Conservation (phyloP, 129 eudicot genomes). For the Centaurea solstitialis region DNA sequence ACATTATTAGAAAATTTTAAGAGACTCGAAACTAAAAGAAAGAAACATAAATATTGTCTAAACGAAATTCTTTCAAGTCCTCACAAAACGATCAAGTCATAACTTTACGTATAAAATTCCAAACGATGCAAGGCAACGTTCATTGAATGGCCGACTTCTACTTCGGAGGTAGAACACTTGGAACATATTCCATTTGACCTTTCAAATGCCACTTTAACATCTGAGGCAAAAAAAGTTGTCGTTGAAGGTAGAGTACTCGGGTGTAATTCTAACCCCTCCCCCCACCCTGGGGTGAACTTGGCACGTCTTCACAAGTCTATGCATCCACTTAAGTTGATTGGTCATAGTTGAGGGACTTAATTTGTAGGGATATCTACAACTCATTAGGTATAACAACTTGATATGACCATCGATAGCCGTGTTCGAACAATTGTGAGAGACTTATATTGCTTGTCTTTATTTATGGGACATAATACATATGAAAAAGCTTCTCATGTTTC, state of each 20-base stretch:
- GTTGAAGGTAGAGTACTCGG: background rate
- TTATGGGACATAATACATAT: too few species aligned
- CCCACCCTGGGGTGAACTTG: background rate
- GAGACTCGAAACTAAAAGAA: background rate
- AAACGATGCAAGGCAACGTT: background rate
- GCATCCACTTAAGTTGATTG: background rate
- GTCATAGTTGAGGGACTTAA: background rate
- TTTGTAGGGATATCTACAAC: background rate
- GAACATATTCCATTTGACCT: background rate
- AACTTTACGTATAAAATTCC: background rate
- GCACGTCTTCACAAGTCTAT: background rate
- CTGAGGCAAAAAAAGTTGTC: background rate
- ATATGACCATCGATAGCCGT: background rate
- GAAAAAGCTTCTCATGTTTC: background rate
- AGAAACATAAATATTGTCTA: background rate
- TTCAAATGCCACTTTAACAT: background rate
- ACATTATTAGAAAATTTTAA: background rate
- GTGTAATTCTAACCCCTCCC: background rate
- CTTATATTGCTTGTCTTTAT: background rate
- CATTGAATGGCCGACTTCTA: background rate
- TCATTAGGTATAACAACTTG: background rate
- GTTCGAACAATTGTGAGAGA: background rate
- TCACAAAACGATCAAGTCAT: background rate
- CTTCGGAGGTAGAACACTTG: background rate
- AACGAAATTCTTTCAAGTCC: background rate